Percentiles rank a stretch among this genome's conserved stretches.
Evolutionary conservation across 495 filamentous ascomycete species (phyloP).

Genomic region (Trichocladium antarcticum): DNA sequence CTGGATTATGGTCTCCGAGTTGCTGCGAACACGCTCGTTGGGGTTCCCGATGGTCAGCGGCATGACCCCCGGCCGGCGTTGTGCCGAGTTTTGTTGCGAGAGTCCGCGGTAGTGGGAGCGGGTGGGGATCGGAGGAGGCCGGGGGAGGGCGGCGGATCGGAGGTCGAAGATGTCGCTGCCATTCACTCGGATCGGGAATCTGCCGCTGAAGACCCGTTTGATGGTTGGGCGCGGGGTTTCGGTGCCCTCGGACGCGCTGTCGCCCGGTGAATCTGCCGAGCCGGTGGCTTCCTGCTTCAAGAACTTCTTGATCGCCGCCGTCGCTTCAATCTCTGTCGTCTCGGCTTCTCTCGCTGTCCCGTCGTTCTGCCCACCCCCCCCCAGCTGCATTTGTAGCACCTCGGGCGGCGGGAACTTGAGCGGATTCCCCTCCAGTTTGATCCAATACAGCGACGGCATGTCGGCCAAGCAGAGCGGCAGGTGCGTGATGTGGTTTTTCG

Average conservation of each 20-base stretch:
- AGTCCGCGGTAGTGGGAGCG: constrained; percentile 69
- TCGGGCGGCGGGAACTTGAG: constrained; percentile 57
- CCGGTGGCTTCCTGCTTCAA: constrained; percentile 47
- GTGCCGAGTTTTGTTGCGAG: constrained; percentile 56
- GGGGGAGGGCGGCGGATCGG: constrained; percentile 53
- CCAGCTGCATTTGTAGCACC: constrained; percentile 38
- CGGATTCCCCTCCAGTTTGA: constrained; percentile 82
- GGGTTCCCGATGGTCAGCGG: constrained; percentile 56
- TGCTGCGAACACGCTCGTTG: constrained; percentile 77
- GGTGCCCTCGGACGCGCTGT: constrained; percentile 51
- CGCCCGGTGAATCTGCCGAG: constrained; percentile 50
- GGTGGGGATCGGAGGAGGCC: constrained; percentile 60
- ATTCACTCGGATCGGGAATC: constrained; percentile 77
- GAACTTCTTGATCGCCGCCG: constrained; percentile 64
- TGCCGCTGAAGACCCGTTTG: constrained; percentile 60
- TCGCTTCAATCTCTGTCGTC: constrained; percentile 53
- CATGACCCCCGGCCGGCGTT: constrained; percentile 56
- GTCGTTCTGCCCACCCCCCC: constrained; percentile 36
- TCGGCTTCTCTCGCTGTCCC: constrained; percentile 39
- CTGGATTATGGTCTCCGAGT: constrained; percentile 70
- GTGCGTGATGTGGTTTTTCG: constrained; percentile 73
- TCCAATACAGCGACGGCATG: constrained; percentile 74
- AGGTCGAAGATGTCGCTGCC: constrained; percentile 43
- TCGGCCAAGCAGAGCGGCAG: constrained; percentile 75
- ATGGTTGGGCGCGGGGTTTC: constrained; percentile 66